Evolutionary conservation across 2,329 filamentous ascomycete species (phyloP), one percentile per base, ranked within the genome.

Genomic region (Colletotrichum karsti): DNA sequence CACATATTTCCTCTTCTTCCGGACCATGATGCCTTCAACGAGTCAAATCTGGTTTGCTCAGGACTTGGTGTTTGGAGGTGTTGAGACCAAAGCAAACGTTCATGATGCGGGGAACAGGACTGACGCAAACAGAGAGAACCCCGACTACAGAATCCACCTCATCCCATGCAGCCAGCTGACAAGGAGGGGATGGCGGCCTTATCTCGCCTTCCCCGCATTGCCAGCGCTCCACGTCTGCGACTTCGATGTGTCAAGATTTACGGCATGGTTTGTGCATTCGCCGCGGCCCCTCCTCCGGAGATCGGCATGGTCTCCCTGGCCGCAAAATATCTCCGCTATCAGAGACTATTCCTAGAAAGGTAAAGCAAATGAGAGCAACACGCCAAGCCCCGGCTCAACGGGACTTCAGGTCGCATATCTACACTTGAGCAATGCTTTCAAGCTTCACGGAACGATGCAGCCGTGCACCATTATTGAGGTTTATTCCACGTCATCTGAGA

Each of bases 1-100:
- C 2, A 72, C 59, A 20, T 74, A 74, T 10, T 53, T 20, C 15
- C 70, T 62, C 33, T 71, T 71, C 42, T 39, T 66, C 13, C 53
- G 65, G 22, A 69, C 50, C 70, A 70, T 63, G 9, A 20, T 41
- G 13, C 26, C 26, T n/a, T 50, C 24, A 22, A 5, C 28, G 28
- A 30, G 28, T 9, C 28, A 9, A 30, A 9, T 5, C 9, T 30
- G 28, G 28, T n/a, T n/a, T n/a, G n/a, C n/a, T n/a, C n/a, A n/a
- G n/a, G n/a, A n/a, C n/a, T n/a, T n/a, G n/a, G n/a, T n/a, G n/a
- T n/a, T n/a, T n/a, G n/a, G n/a, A n/a, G n/a, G n/a, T n/a, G n/a
- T n/a, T n/a, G n/a, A n/a, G n/a, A n/a, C n/a, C n/a, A n/a, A n/a
- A n/a, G n/a, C n/a, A n/a, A n/a, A n/a, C n/a, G n/a, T n/a, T n/a